Evolutionary conservation across 768 basidiomycete species (phyloP).

Genomic region (Lactarius indigo): DNA sequence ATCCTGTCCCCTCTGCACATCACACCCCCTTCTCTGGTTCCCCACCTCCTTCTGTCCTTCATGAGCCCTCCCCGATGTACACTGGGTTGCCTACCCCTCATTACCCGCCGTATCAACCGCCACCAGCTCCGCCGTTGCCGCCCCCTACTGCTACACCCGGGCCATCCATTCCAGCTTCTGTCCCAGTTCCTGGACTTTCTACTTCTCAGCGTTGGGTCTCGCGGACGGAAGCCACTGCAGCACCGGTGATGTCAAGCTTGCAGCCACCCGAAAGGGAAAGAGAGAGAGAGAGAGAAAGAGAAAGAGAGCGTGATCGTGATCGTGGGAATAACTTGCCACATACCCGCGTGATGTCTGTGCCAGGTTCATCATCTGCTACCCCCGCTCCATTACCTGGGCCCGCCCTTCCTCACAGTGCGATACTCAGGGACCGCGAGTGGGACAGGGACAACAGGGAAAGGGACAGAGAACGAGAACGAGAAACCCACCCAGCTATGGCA

Average conservation of each 20-base stretch:
- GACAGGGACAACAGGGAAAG: constrained; percentile 23
- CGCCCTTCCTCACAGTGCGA: constrained; percentile 7
- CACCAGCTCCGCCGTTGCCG: constrained; percentile 26
- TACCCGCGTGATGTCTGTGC: constrained; percentile 8
- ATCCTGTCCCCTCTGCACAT: constrained; percentile 18
- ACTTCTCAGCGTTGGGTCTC: constrained; percentile 22
- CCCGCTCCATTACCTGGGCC: constrained; percentile 19
- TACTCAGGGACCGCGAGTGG: constrained; percentile 18
- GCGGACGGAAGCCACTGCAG: constrained; percentile 14
- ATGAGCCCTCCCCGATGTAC: constrained; percentile 35
- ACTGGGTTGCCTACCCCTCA: constrained; percentile 24
- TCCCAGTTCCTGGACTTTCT: constrained; percentile 17
- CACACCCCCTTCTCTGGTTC: constrained; percentile 22
- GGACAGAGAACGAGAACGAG: constrained; percentile 29
- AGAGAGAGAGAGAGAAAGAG: constrained; percentile 4
- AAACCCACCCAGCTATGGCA: constrained; percentile 10
- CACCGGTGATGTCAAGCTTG: constrained; percentile 35
- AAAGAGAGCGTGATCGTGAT: constrained; percentile 16
- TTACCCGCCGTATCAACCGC: constrained; percentile 26
- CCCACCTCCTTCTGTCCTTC: constrained; percentile 19
- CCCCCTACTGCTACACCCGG: constrained; percentile 16
- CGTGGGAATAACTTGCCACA: constrained; percentile 19
- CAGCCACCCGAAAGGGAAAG: constrained; percentile 26
- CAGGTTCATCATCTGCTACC: constrained; percentile 14
- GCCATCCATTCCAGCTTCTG: constrained; percentile 15